These are phyloP conservation scores for Haematococcus sp. DNA, from an alignment of 139 green algal species.

Conservation along the genomic window DNA sequence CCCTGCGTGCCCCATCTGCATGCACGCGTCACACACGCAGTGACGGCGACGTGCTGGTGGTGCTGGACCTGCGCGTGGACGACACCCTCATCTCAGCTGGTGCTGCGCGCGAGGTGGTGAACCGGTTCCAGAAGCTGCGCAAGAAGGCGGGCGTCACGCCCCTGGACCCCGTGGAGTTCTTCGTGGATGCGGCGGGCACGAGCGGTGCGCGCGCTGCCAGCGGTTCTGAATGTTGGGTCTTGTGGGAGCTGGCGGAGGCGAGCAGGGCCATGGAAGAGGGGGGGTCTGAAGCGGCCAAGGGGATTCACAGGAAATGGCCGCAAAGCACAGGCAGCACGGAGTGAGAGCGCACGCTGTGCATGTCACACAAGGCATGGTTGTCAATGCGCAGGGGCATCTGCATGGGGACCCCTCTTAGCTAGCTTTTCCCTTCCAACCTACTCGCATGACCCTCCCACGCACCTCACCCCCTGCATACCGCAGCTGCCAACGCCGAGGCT, in stretches of 20 bases:
- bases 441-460: background rate
- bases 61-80: slow-evolving; percentile 83
- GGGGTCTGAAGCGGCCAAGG: too few relatives aligned
- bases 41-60: slow-evolving; percentile 90
- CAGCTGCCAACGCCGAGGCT: background rate
- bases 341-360: too few relatives aligned
- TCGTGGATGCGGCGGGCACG: background rate
- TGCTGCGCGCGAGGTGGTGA: slow-evolving; percentile 89
- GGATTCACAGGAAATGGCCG: too few relatives aligned
- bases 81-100: slow-evolving; percentile 68
- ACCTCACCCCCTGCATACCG: background rate
- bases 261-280: too few relatives aligned
- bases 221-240: too few relatives aligned
- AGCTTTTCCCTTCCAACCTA: too few relatives aligned
- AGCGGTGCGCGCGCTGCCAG: too few relatives aligned
- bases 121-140: slow-evolving; percentile 93
- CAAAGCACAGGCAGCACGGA: too few relatives aligned
- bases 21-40: background rate
- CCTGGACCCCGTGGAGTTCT: slow-evolving; percentile 73
- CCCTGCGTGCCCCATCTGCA: too few relatives aligned
- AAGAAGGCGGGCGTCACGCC: slow-evolving; percentile 83
- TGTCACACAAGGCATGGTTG: too few relatives aligned
- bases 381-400: too few relatives aligned
- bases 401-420: too few relatives aligned
- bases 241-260: slow-evolving; percentile 20